These are phyloP conservation scores for Penicillium alfredii DNA, from an alignment of 495 filamentous ascomycete species.

Conservation along the genomic window DNA sequence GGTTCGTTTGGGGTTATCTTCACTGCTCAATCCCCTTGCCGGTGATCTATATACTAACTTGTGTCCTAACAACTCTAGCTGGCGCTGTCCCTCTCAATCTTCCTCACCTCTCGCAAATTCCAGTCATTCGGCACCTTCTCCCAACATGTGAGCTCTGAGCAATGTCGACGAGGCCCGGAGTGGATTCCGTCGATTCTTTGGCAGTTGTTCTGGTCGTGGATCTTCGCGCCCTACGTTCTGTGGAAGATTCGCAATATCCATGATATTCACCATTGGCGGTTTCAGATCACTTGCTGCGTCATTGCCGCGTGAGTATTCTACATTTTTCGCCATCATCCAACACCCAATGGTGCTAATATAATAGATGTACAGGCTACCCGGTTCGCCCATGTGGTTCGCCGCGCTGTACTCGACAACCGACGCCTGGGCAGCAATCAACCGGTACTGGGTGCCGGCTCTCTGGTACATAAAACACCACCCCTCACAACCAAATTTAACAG, in stretches of 20 bases:
- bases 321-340: neutral
- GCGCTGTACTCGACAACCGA: constrained; percentile 43
- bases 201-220: constrained; percentile 55
- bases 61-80: constrained; percentile 37
- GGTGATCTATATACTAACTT: too few relatives aligned
- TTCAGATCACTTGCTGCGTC: constrained; percentile 50
- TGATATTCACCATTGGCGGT: constrained; percentile 54
- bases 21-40: too few relatives aligned
- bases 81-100: constrained; percentile 49
- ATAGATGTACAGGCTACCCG: constrained; percentile 42
- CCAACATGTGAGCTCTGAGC: constrained; percentile 33
- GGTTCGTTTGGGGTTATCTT: too few relatives aligned
- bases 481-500: neutral
- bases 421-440: constrained; percentile 43
- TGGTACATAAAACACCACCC: constrained; percentile 41
- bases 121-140: constrained; percentile 47
- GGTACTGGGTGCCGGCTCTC: constrained; percentile 40
- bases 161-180: constrained; percentile 47
- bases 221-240: constrained; percentile 38
- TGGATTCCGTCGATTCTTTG: constrained; percentile 56
- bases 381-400: constrained; percentile 54
- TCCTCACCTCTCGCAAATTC: constrained; percentile 55
- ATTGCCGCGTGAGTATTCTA: constrained; percentile 42
- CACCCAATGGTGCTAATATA: constrained; percentile 1
- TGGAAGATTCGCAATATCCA: constrained; percentile 37